Percentiles rank a stretch among this genome's conserved stretches.
These are phyloP conservation scores for Venturia aucupariae DNA, from an alignment of 2,329 filamentous ascomycete genomes.

Conservation along the genomic window DNA sequence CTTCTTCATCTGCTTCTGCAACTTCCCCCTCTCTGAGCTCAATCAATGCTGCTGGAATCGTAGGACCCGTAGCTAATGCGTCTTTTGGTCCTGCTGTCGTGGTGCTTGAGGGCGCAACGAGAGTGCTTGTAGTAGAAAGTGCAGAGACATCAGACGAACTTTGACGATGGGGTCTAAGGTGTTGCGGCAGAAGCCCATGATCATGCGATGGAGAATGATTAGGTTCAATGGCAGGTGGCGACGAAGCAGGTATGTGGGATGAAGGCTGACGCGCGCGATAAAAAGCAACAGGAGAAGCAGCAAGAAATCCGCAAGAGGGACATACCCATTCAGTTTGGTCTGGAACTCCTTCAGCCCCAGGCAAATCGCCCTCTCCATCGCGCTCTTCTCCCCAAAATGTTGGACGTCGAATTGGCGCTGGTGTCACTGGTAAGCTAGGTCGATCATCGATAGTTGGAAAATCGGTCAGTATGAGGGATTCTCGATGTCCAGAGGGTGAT, in stretches of 20 bases:
- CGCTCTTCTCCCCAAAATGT: constrained; percentile 58
- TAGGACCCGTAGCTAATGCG: neutral
- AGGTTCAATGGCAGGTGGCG: neutral
- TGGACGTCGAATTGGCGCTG: constrained; percentile 63
- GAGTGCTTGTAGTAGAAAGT: constrained; percentile 9
- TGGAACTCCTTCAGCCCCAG: constrained; percentile 73
- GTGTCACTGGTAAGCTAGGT: constrained; percentile 83
- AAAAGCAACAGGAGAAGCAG: constrained; percentile 25
- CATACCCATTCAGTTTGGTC: constrained; percentile 91
- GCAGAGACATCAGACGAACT: constrained; percentile 13
- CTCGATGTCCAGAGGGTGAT: constrained; percentile 26
- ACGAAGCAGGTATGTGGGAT: constrained; percentile 19
- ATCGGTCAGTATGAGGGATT: constrained; percentile 67
- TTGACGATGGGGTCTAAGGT: constrained; percentile 4
- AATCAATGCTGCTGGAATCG: neutral
- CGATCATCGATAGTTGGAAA: constrained; percentile 76
- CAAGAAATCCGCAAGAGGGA: constrained; percentile 36
- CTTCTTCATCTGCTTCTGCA: neutral
- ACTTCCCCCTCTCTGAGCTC: constrained; percentile 8
- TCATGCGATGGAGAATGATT: constrained; percentile 1
- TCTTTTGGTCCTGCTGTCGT: constrained; percentile 1
- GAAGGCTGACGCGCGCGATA: constrained; percentile 17
- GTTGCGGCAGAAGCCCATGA: neutral
- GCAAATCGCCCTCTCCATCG: constrained; percentile 51
- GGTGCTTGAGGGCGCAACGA: neutral